Percentiles rank a stretch among this genome's conserved stretches.
Conservation (phyloP, 2,329 filamentous ascomycete species). For the Arthrobotrys sinensis region DNA sequence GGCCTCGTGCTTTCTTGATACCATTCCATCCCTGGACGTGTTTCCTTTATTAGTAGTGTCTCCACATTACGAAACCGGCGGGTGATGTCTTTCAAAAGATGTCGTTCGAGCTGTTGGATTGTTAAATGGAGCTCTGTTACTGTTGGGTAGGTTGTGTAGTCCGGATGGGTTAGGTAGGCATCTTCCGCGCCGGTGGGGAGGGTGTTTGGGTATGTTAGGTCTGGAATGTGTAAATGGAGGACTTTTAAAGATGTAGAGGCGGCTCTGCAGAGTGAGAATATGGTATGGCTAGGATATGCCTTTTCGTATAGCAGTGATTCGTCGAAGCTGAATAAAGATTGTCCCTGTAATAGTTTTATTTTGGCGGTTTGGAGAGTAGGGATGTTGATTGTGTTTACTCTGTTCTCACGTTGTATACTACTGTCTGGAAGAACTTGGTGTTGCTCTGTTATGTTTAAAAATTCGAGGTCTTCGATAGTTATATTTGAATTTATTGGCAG, state of each 20-base stretch:
- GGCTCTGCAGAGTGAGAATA: neutral
- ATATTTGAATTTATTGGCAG: too few relatives aligned
- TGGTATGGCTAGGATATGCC: neutral
- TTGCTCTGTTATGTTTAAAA: too few relatives aligned
- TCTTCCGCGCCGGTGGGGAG: neutral
- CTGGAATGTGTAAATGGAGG: neutral
- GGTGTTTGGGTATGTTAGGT: neutral
- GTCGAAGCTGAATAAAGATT: neutral
- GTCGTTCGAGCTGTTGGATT: neutral
- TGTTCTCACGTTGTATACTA: too few relatives aligned
- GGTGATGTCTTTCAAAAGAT: neutral
- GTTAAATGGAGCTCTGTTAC: neutral
- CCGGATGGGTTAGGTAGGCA: neutral
- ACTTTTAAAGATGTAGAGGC: neutral
- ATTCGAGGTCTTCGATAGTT: too few relatives aligned
- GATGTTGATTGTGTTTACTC: neutral
- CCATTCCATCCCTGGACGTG: neutral
- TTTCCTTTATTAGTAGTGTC: neutral
- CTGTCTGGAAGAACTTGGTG: too few relatives aligned
- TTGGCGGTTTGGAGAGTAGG: slow-evolving; percentile 1
- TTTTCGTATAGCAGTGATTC: neutral
- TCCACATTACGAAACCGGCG: neutral
- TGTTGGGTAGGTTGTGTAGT: neutral
- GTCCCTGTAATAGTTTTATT: neutral
- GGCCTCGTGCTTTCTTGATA: neutral